A percentile compares a stretch with the other conserved stretches of the same genome.
These are phyloP conservation scores for Zygnema cylindricum DNA, from an alignment of 139 green algal genomes.

Conservation along the genomic window DNA sequence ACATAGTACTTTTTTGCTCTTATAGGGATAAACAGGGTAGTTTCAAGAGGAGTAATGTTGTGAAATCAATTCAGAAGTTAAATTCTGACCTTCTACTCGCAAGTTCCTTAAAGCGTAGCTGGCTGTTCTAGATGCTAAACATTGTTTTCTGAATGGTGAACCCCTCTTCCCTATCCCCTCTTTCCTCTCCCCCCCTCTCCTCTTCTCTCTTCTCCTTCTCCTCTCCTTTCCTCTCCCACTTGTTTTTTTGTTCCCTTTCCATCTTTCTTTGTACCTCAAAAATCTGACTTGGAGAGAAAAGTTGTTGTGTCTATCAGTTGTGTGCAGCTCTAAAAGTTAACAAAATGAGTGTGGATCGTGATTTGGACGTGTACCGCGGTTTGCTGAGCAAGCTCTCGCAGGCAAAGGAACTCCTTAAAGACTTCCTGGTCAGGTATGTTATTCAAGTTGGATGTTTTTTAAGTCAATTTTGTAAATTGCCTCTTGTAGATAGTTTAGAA, in stretches of 20 bases:
- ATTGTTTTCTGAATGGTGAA: no score
- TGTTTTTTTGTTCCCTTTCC: neutral
- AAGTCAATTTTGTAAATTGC: neutral
- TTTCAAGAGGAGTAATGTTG: no score
- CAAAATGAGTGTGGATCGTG: slow-evolving; percentile 59
- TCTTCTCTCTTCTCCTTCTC: neutral
- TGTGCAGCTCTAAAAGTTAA: slow-evolving; percentile 46
- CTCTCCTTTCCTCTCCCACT: neutral
- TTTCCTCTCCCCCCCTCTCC: neutral
- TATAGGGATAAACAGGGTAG: no score
- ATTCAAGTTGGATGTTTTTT: neutral
- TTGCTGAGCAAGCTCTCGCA: slow-evolving; percentile 67
- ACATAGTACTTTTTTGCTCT: no score
- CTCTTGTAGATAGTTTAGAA: neutral
- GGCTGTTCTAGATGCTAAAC: no score
- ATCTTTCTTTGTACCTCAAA: neutral
- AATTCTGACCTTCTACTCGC: no score
- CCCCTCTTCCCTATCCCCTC: neutral
- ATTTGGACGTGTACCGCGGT: slow-evolving; percentile 67
- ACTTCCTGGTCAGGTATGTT: slow-evolving; percentile 61
- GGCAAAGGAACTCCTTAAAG: slow-evolving; percentile 70
- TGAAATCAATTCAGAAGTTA: no score
- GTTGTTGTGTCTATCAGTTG: slow-evolving; percentile 38
- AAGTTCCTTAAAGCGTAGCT: no score
- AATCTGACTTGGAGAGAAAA: neutral